Conservation (phyloP, 2,329 filamentous ascomycete species). For the Acrocalymma vagum region DNA sequence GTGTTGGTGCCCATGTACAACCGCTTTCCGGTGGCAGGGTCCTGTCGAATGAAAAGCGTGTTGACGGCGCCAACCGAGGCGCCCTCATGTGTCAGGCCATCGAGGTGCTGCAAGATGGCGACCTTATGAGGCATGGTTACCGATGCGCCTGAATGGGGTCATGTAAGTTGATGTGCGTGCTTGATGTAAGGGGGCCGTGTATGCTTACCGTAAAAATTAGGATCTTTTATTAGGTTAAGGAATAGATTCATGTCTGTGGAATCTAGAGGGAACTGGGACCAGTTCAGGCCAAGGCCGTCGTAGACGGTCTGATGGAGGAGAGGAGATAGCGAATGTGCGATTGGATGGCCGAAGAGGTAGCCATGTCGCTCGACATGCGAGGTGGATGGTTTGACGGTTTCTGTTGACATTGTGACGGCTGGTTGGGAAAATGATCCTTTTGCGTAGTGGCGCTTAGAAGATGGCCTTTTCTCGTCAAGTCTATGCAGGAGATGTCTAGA, state of each 20-base stretch:
- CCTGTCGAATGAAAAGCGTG: slow-evolving; percentile 73
- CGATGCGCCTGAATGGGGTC: slow-evolving; percentile 66
- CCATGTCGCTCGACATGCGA: slow-evolving; percentile 54
- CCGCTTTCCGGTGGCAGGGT: slow-evolving; percentile 55
- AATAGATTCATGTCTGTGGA: slow-evolving; percentile 55
- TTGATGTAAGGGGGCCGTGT: neutral
- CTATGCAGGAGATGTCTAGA: too few species aligned
- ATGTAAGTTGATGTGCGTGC: neutral
- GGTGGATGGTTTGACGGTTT: slow-evolving; percentile 19
- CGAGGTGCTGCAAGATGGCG: slow-evolving; percentile 75
- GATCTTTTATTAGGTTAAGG: slow-evolving; percentile 60
- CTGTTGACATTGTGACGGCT: slow-evolving; percentile 20
- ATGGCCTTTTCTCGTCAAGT: slow-evolving; percentile 10
- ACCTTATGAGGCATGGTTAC: slow-evolving; percentile 90
- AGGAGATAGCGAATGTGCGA: slow-evolving; percentile 65
- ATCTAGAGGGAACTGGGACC: slow-evolving; percentile 60
- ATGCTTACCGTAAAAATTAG: slow-evolving; percentile 67
- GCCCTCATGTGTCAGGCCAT: slow-evolving; percentile 77
- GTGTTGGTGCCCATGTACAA: slow-evolving; percentile 79
- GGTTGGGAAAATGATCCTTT: too few species aligned
- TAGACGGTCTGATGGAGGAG: slow-evolving; percentile 64
- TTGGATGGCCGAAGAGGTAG: slow-evolving; percentile 66
- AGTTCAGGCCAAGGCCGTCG: slow-evolving; percentile 59
- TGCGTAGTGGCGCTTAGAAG: neutral
- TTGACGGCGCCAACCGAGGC: slow-evolving; percentile 80